Percentiles rank a stretch among this genome's conserved stretches.
Conservation (phyloP, 352 stramenopile genomes). For the Globisporangium spinosum region DNA sequence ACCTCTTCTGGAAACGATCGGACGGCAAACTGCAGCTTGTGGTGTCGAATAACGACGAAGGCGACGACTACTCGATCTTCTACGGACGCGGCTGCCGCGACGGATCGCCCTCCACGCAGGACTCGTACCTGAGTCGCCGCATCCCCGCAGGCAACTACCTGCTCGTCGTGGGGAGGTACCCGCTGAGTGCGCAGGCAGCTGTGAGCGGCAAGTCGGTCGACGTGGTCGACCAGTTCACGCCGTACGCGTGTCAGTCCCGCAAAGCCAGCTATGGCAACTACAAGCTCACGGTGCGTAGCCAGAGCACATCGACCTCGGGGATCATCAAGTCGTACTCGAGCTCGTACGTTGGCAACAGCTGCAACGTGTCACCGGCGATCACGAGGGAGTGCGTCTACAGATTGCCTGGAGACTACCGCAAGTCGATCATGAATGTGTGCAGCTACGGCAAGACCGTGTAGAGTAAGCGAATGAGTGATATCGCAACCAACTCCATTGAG, state of each 20-base stretch:
- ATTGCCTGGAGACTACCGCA: conserved; percentile 38
- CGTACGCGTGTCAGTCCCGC: conserved; percentile 53
- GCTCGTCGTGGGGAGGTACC: conserved; percentile 56
- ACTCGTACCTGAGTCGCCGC: conserved; percentile 63
- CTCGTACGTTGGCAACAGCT: conserved; percentile 72
- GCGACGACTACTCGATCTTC: conserved; percentile 48
- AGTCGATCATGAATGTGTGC: conserved; percentile 29
- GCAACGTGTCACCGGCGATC: conserved; percentile 23
- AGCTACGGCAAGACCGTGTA: conserved; percentile 50
- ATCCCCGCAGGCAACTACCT: conserved; percentile 46
- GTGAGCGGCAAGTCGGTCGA: conserved; percentile 32
- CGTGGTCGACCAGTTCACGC: conserved; percentile 39
- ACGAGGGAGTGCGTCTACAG: conserved; percentile 42
- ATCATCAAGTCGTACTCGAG: conserved; percentile 45
- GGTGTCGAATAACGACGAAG: conserved; percentile 65
- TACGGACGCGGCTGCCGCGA: conserved; percentile 35
- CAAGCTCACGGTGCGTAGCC: conserved; percentile 51
- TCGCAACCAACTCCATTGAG: neutral
- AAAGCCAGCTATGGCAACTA: conserved; percentile 69
- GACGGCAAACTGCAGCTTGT: conserved; percentile 33
- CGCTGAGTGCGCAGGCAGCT: conserved; percentile 38
- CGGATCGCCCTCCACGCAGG: conserved; percentile 42
- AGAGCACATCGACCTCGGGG: conserved; percentile 27
- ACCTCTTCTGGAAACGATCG: conserved; percentile 32
- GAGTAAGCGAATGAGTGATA: neutral